Conservation (phyloP, 768 basidiomycete species). For the Cyclocybe aegerita region DNA sequence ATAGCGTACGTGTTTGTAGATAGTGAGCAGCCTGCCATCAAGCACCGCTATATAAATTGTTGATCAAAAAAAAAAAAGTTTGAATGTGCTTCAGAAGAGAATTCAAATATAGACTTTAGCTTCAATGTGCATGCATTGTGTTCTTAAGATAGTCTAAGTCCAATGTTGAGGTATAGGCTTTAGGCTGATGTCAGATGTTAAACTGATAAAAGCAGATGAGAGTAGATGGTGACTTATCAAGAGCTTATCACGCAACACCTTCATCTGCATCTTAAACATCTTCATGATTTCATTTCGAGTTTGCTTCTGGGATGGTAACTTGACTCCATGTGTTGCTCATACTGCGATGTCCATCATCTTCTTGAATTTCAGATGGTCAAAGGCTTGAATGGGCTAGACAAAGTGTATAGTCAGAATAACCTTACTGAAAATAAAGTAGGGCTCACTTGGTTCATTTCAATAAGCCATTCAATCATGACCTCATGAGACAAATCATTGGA, state of each 20-base stretch:
- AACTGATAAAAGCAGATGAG: not conserved
- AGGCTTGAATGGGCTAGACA: conserved; percentile 10
- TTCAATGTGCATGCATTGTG: too few species aligned
- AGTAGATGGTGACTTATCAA: not conserved
- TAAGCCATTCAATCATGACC: conserved; percentile 12
- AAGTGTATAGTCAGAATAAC: not conserved
- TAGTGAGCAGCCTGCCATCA: too few species aligned
- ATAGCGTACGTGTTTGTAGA: too few species aligned
- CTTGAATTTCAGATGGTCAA: conserved; percentile 11
- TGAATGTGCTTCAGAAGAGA: too few species aligned
- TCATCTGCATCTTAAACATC: conserved; percentile 9
- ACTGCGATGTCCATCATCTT: conserved; percentile 10
- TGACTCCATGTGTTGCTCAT: conserved; percentile 7
- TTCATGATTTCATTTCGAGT: conserved; percentile 3
- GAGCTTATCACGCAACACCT: conserved; percentile 2
- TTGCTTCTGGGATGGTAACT: conserved; percentile 1
- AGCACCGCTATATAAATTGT: too few species aligned
- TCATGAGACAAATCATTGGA: conserved; percentile 4
- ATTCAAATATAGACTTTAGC: too few species aligned
- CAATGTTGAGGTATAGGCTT: too few species aligned
- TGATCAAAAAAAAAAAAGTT: too few species aligned
- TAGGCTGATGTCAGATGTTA: too few species aligned
- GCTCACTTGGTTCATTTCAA: conserved; percentile 9
- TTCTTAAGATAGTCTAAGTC: too few species aligned
- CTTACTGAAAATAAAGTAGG: not conserved